phyloP scores from a whole-genome alignment of 2,329 filamentous ascomycete species.

The Chaetoscypha palmicola region DNA sequence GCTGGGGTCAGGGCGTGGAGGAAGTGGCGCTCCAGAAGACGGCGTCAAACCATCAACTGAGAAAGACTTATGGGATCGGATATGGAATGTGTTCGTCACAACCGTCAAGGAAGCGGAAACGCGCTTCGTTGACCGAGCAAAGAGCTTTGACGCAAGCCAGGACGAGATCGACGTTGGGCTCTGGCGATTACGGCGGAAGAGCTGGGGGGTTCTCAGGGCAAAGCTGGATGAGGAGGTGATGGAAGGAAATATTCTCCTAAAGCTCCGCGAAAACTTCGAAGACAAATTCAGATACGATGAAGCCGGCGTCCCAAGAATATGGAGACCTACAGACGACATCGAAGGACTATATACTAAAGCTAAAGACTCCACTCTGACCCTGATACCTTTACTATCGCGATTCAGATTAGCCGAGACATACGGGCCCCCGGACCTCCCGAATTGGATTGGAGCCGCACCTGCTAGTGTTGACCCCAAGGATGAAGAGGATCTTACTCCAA shows the following conservation, averaged over 20 bases:
- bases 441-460: constrained; percentile 76
- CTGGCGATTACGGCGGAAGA: constrained; percentile 89
- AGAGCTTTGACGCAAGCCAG: constrained; percentile 85
- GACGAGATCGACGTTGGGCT: constrained; percentile 89
- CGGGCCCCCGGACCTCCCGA: constrained; percentile 71
- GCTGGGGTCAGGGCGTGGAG: constrained; percentile 79
- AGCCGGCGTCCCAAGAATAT: constrained; percentile 87
- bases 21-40: constrained; percentile 70
- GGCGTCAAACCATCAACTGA: constrained; percentile 68
- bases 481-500: constrained; percentile 81
- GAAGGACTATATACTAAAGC: constrained; percentile 91
- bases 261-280: constrained; percentile 96
- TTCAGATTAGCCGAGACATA: constrained; percentile 74
- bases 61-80: constrained; percentile 89
- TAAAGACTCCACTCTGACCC: constrained; percentile 80
- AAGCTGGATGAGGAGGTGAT: constrained; percentile 97
- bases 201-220: constrained; percentile 82
- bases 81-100: constrained; percentile 79
- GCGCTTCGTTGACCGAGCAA: constrained; percentile 80
- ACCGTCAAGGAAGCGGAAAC: constrained; percentile 80
- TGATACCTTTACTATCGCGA: constrained; percentile 81
- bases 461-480: constrained; percentile 69
- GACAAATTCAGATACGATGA: constrained; percentile 99
- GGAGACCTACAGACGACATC: constrained; percentile 94
- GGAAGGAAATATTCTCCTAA: constrained; percentile 92